Conservation (phyloP, 2,329 filamentous ascomycete genomes). For the Pyrenophora teres region DNA sequence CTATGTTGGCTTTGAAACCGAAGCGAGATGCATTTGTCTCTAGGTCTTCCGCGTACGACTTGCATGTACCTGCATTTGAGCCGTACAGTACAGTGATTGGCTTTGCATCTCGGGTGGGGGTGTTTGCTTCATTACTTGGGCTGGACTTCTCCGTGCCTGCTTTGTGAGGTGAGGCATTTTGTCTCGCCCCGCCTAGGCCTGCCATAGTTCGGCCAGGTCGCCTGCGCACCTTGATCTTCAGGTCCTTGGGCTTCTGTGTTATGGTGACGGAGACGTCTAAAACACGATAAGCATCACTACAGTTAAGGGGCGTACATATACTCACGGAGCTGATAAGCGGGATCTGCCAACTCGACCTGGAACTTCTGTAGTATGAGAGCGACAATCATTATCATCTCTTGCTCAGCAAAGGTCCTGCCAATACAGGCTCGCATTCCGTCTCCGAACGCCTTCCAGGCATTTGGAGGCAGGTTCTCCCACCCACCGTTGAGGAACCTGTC, state of each 20-base stretch:
- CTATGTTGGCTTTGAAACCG: conserved; percentile 52
- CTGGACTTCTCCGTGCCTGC: not conserved
- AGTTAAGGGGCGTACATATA: not conserved
- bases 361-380: conserved; percentile 68
- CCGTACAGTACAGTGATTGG: conserved; percentile 72
- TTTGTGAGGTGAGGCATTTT: not conserved
- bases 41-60: conserved; percentile 68
- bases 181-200: not conserved
- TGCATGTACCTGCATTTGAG: conserved; percentile 75
- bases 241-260: conserved; percentile 10
- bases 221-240: conserved; percentile 11
- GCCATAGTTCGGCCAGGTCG: conserved; percentile 12
- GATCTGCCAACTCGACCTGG: conserved; percentile 66
- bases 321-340: conserved; percentile 58
- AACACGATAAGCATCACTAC: not conserved
- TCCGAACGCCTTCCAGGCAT: conserved; percentile 64
- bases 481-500: conserved; percentile 10
- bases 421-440: conserved; percentile 74
- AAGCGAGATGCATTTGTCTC: conserved; percentile 62
- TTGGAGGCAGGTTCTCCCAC: conserved; percentile 12
- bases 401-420: conserved; percentile 74
- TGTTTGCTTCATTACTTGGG: not conserved
- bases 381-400: conserved; percentile 57
- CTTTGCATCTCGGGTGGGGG: conserved; percentile 32
- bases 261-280: conserved; percentile 8